These are phyloP conservation scores for Fusarium longipes DNA, from an alignment of 2,329 filamentous ascomycete species.

Conservation along the genomic window DNA sequence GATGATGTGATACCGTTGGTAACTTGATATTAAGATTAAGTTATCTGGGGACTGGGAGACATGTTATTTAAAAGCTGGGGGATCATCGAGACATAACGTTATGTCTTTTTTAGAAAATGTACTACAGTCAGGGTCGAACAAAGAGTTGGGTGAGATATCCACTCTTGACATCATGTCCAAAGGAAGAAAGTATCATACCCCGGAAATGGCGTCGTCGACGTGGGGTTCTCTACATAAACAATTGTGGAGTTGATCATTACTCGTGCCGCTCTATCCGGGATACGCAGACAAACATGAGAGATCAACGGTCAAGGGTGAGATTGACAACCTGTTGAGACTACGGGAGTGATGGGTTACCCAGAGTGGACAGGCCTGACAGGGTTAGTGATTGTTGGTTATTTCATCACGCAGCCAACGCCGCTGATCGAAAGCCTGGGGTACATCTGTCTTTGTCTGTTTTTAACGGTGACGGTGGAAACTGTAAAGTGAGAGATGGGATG, in stretches of 20 bases:
- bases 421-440: constrained; percentile 7
- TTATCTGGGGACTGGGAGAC: neutral
- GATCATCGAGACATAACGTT: neutral
- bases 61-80: constrained; percentile 27
- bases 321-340: neutral
- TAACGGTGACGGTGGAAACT: neutral
- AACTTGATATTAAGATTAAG: neutral
- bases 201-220: constrained; percentile 8
- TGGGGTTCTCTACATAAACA: neutral
- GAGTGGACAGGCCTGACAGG: constrained; percentile 5
- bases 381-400: constrained; percentile 6
- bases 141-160: constrained; percentile 11
- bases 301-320: constrained; percentile 16
- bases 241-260: constrained; percentile 11
- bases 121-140: neutral
- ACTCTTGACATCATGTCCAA: constrained; percentile 40
- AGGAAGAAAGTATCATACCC: neutral
- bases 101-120: neutral
- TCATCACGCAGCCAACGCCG: neutral
- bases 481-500: neutral
- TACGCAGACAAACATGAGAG: neutral
- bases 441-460: neutral
- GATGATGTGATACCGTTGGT: neutral
- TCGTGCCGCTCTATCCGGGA: constrained; percentile 34
- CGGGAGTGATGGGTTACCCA: neutral